A percentile compares a stretch with the other conserved stretches of the same genome.
Evolutionary conservation across 2,329 filamentous ascomycete genomes (phyloP).

Genomic region (Coniochaeta hoffmannii): DNA sequence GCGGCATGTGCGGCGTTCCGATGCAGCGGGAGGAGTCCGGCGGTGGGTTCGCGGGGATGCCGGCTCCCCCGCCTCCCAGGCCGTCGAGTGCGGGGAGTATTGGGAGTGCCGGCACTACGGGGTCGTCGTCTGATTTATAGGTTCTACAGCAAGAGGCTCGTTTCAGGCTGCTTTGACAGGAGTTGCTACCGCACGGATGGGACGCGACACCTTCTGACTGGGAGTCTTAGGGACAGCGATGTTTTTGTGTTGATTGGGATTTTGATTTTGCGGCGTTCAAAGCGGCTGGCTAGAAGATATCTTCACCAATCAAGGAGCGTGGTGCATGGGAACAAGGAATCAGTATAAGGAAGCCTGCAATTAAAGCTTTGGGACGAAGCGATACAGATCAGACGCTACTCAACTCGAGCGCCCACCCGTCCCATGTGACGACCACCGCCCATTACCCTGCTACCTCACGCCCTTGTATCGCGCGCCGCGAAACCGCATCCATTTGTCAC

Average conservation of each 20-base stretch:
- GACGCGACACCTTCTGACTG: too few relatives aligned
- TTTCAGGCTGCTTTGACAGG: not conserved
- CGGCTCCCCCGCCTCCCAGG: constrained; percentile 29
- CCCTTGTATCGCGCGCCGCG: not conserved
- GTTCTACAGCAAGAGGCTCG: not conserved
- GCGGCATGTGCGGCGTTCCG: constrained; percentile 26
- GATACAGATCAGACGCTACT: not conserved
- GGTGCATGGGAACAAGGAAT: not conserved
- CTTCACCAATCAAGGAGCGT: not conserved
- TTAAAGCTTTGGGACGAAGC: not conserved
- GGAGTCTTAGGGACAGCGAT: not conserved
- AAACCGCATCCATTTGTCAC: not conserved
- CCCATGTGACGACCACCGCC: not conserved
- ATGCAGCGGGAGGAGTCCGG: constrained; percentile 31
- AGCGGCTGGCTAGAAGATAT: not conserved
- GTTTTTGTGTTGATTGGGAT: not conserved
- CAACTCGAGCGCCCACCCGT: not conserved
- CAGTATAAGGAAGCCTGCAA: not conserved
- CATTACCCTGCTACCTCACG: not conserved
- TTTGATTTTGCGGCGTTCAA: not conserved
- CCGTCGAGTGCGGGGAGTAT: constrained; percentile 31
- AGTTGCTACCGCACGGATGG: not conserved
- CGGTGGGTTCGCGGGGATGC: constrained; percentile 17
- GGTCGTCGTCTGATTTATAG: constrained; percentile 17
- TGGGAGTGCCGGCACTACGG: constrained; percentile 32